phyloP scores from a whole-genome alignment of 2,329 filamentous ascomycete genomes.

The Endothia cerciana region DNA sequence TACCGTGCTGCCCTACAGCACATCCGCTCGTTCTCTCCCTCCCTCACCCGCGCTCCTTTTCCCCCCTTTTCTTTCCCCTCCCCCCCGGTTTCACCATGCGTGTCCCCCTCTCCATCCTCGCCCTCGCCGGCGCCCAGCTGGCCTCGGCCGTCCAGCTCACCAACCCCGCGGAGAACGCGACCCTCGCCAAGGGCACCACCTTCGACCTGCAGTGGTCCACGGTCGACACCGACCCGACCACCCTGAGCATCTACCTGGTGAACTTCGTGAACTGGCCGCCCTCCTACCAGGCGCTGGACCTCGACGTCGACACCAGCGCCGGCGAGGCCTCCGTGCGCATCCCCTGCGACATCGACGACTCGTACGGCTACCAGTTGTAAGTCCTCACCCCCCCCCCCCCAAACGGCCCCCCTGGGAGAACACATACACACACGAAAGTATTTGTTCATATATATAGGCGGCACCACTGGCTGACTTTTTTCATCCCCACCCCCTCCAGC shows the following conservation, averaged over 20 bases:
- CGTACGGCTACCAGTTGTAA: conserved; percentile 46
- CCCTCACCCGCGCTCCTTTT: background rate
- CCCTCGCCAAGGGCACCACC: conserved; percentile 41
- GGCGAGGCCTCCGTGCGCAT: conserved; percentile 41
- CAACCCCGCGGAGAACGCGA: conserved; percentile 41
- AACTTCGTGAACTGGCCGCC: conserved; percentile 51
- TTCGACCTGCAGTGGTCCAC: conserved; percentile 42
- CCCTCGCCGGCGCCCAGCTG: conserved; percentile 38
- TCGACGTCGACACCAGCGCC: conserved; percentile 39
- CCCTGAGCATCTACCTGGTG: conserved; percentile 47
- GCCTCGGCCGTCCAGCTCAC: conserved; percentile 39
- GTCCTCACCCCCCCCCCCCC: conserved; percentile 13
- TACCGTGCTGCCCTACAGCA: background rate
- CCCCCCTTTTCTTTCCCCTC: too few relatives aligned
- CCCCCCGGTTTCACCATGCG: too few relatives aligned
- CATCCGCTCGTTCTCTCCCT: background rate
- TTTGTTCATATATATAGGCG: too few relatives aligned
- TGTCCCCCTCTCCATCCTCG: conserved; percentile 1
- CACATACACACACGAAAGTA: too few relatives aligned
- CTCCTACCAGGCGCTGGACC: conserved; percentile 42
- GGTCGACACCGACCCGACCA: conserved; percentile 45
- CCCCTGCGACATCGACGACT: conserved; percentile 42
- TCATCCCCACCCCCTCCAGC: conserved; percentile 31
- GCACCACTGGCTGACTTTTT: too few relatives aligned
- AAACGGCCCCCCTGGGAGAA: too few relatives aligned